Conservation (phyloP, 441 rosid genomes). For the Eruca vesicaria region DNA sequence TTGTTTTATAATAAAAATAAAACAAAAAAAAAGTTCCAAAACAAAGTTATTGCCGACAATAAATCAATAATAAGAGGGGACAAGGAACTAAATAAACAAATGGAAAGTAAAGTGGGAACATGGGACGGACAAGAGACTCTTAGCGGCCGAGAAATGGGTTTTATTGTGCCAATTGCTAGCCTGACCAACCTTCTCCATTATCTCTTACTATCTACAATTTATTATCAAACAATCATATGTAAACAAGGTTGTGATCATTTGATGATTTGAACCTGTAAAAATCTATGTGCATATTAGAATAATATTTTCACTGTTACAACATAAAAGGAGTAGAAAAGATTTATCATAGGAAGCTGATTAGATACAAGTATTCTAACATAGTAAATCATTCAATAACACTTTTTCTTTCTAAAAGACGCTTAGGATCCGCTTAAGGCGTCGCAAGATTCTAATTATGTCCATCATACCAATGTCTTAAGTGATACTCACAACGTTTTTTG, state of each 20-base stretch:
- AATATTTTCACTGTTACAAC: not conserved
- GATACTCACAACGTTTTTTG: too few relatives aligned
- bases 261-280: not conserved
- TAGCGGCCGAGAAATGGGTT: conserved; percentile 20
- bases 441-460: not conserved
- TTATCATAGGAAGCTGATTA: not conserved
- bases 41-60: conserved; percentile 21
- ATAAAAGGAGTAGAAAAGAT: not conserved
- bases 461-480: too few relatives aligned
- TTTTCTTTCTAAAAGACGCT: not conserved
- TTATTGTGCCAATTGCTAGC: conserved; percentile 2
- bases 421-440: not conserved
- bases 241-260: not conserved
- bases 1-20: not conserved
- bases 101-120: conserved; percentile 26
- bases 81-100: not conserved
- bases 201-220: not conserved
- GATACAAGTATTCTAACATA: not conserved
- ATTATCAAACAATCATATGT: not conserved
- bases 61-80: not conserved
- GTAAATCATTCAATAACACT: too few relatives aligned
- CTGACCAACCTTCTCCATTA: conserved; percentile 8
- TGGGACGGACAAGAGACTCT: conserved; percentile 22
- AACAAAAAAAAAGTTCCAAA: too few relatives aligned
- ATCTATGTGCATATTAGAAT: not conserved